phyloP scores from a whole-genome alignment of 2,329 filamentous ascomycete species.

The Epichloe uncinata region DNA sequence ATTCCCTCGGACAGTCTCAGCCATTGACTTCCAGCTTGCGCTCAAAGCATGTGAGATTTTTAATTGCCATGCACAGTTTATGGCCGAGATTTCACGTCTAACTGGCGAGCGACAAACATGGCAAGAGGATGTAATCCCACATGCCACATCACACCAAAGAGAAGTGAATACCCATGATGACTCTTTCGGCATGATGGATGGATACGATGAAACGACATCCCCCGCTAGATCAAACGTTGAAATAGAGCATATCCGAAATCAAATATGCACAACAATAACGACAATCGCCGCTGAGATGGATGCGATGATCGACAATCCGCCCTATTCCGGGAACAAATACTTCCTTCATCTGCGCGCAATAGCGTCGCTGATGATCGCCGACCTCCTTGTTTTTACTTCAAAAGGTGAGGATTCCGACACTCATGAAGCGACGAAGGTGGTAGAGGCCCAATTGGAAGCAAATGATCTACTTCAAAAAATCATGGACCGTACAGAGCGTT shows the following conservation, averaged over 20 bases:
- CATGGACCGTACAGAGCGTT: constrained; percentile 17
- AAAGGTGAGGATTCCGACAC: background rate
- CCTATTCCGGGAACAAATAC: constrained; percentile 54
- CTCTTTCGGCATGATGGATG: background rate
- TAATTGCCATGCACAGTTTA: constrained; percentile 50
- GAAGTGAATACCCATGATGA: background rate
- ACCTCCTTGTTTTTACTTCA: constrained; percentile 39
- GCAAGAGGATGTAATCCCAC: constrained; percentile 4
- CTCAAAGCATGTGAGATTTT: constrained; percentile 75
- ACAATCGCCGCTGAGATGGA: constrained; percentile 59
- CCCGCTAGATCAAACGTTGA: constrained; percentile 2
- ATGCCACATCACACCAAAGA: background rate
- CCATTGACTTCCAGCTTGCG: constrained; percentile 68
- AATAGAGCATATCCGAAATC: constrained; percentile 28
- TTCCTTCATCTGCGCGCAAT: constrained; percentile 61
- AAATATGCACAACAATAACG: constrained; percentile 45
- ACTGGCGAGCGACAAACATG: constrained; percentile 8
- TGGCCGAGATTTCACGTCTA: constrained; percentile 26
- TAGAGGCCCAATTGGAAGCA: constrained; percentile 17
- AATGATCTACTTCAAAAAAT: constrained; percentile 15
- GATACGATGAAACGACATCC: background rate
- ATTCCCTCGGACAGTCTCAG: constrained; percentile 44
- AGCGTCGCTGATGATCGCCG: constrained; percentile 60
- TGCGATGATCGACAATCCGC: constrained; percentile 51
- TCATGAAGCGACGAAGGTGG: constrained; percentile 13